Evolutionary conservation across 2,329 filamentous ascomycete genomes (phyloP), one percentile per base, ranked within the genome.

Genomic region (Colletotrichum shisoi): DNA sequence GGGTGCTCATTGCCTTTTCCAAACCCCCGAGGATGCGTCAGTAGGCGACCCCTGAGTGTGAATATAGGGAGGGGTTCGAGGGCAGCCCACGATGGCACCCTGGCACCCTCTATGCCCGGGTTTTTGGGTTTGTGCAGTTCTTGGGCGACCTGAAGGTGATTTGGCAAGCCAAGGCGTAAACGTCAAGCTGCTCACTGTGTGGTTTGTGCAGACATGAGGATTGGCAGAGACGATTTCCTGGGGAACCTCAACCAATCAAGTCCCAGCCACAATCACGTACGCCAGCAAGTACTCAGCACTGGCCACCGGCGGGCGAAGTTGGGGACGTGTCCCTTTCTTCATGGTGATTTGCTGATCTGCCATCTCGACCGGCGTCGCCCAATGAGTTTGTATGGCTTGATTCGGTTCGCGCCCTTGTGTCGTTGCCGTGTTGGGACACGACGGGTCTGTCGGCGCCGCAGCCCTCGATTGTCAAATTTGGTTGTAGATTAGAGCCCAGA

Each of bases 61-160:
- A 51, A 60, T 39, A n/a, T 27, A 37, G 15, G 21, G 39, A 40
- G 46, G 53, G 53, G 49, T 62, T 78, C 79, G 54, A 80, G 71
- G 0, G 77, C 77, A 77, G 40, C 31, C 31, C 31, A 34, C 49
- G 31, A 52, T 9, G 52, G 57, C 34, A 62, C 63, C 24, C 45
- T 9, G 52, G 57, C 34, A 62, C 63, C 24, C 45, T 37, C 37
- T 56, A 48, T 42, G 27, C 64, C 27, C 24, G 37, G 7, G 53
- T 34, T 57, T 62, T 45, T 42, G 24, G 46, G 34, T 40, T 42
- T 31, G 63, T 27, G 44, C 31, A 19, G 9, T 39, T 59, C 40
- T 63, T 67, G 48, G 62, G 54, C 42, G 37, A 19, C 64, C 60
- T 64, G 52, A 49, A 49, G 24, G 45, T 11, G 27, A 42, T 21